Conservation (phyloP, 805 yeast species). For the Danielia reshetovae region DNA sequence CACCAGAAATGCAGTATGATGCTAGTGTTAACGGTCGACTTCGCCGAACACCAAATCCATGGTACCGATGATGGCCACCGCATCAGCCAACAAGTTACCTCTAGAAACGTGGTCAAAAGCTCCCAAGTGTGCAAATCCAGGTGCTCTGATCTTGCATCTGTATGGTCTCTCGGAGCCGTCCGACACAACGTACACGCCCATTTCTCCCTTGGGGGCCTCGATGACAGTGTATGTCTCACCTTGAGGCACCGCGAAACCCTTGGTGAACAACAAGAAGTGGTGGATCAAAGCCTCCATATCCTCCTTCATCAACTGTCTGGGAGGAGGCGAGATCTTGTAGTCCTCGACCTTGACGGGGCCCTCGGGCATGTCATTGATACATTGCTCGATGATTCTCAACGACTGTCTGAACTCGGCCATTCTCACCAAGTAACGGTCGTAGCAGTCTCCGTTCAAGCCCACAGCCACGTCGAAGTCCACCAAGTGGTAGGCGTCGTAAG, state of each 20-base stretch:
- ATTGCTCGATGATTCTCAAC: conserved; percentile 82
- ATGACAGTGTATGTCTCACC: conserved; percentile 91
- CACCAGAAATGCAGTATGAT: conserved; percentile 2
- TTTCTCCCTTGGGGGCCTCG: conserved; percentile 94
- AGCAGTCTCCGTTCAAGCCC: conserved; percentile 85
- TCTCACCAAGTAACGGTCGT: conserved; percentile 82
- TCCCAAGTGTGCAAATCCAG: conserved; percentile 86
- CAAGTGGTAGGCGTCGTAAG: conserved; percentile 83
- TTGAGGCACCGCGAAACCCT: conserved; percentile 84
- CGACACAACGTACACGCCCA: conserved; percentile 85
- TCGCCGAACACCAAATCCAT: conserved; percentile 95
- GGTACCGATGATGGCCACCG: conserved; percentile 90
- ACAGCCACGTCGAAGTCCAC: conserved; percentile 87
- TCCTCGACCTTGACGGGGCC: conserved; percentile 92
- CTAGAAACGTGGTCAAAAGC: conserved; percentile 85
- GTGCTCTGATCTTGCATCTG: conserved; percentile 91
- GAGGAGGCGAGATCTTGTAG: conserved; percentile 79
- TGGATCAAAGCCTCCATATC: conserved; percentile 92
- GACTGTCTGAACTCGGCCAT: conserved; percentile 93
- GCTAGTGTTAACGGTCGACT: conserved; percentile 69
- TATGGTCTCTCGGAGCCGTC: conserved; percentile 91
- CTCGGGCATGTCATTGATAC: conserved; percentile 87
- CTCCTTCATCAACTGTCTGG: conserved; percentile 78
- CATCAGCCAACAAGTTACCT: conserved; percentile 86
- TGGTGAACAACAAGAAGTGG: conserved; percentile 82